Evolutionary conservation across 331 rosid genomes (phyloP), one percentile per base, ranked within the genome.

Genomic region (Malus hybrid): DNA sequence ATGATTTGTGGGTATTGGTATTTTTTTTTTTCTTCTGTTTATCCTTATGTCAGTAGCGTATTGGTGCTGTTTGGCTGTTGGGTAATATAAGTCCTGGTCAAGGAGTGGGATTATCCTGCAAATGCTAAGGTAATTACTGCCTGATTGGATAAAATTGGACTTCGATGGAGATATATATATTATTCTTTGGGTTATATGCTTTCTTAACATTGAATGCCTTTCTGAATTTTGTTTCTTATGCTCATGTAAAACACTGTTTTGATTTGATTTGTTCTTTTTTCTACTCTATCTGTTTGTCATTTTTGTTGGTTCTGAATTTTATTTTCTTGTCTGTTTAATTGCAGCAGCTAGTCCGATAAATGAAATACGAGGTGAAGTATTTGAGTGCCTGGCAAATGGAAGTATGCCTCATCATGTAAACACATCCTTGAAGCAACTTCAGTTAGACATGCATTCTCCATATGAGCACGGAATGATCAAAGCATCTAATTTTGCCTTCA

Each of bases 361-460:
- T 10, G 91, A 71, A 29, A 39, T 39, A 39, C 46, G 46, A 39
- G 4, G 46, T 39, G 12, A 39, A 39, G 82, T 83, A 3, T 27
- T 78, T 0, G 88, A 81, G 71, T 71, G 79, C 82, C 63, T 10
- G 22, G 88, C 69, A 54, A 87, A 83, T 63, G 80, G 70, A 24
- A 81, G 77, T 72, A 64, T 68, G 13, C 57, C 73, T 73, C 48
- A 67, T 56, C 81, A 61, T 50, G 77, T 65, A 42, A 27, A 83
- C 32, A 70, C 85, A 15, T 73, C 86, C 79, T 34, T 65, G 82
- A 85, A 76, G 79, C 96, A 83, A 72, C 84, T 7, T 1, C 84
- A 66, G 19, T 65, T 62, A 55, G 83, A 44, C 56, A 72, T 54
- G 34, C 57, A 18, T 56, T 69, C 86, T 48, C 63, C 67, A 8